phyloP scores from a whole-genome alignment of 2,329 filamentous ascomycete genomes.

The Paradendryphiella salina region DNA sequence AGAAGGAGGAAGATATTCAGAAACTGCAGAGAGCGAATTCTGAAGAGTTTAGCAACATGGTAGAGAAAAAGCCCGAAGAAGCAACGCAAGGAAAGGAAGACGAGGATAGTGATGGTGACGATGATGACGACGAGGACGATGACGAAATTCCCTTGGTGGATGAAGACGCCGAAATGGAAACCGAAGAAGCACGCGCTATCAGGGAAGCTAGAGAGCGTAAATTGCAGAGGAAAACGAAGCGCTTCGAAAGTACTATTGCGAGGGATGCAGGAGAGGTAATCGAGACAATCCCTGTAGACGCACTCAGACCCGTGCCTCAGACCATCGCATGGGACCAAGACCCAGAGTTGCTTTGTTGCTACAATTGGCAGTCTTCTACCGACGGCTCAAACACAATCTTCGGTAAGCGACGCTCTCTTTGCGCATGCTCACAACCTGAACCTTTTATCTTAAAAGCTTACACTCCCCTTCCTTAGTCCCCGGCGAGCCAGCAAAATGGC shows the following conservation, averaged over 20 bases:
- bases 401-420: constrained; percentile 4
- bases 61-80: background rate
- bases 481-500: constrained; percentile 33
- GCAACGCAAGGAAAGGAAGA: background rate
- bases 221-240: constrained; percentile 21
- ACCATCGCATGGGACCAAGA: constrained; percentile 31
- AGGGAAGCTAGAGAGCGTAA: constrained; percentile 14
- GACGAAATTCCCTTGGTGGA: background rate
- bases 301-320: constrained; percentile 14
- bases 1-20: constrained; percentile 1
- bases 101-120: background rate
- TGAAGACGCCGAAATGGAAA: background rate
- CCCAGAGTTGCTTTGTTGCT: constrained; percentile 34
- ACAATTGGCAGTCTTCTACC: constrained; percentile 33
- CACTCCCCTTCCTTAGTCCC: constrained; percentile 19
- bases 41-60: background rate
- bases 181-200: background rate
- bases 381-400: constrained; percentile 35
- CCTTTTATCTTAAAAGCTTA: background rate
- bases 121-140: background rate
- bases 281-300: constrained; percentile 16
- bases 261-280: constrained; percentile 24
- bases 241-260: constrained; percentile 15
- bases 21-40: constrained; percentile 5
- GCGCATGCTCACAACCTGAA: too few relatives aligned